Evolutionary conservation across 768 basidiomycete species (phyloP).

Genomic region (Suillus clintonianus): DNA sequence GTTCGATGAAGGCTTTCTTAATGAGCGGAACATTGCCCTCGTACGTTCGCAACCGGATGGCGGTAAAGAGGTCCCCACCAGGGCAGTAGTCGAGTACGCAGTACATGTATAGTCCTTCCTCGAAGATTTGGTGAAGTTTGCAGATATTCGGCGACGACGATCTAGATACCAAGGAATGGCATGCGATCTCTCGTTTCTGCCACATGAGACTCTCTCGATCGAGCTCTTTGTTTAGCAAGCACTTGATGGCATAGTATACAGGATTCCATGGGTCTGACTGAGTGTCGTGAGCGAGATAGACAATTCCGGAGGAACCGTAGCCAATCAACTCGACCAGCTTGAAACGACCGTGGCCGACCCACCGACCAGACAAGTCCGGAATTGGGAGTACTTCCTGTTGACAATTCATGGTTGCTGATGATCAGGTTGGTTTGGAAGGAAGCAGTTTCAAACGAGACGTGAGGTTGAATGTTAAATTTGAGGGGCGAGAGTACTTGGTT

Average conservation of each 20-base stretch:
- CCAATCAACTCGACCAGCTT: constrained; percentile 65
- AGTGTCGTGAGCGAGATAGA: constrained; percentile 69
- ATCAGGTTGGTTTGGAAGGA: background rate
- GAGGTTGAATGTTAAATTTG: background rate
- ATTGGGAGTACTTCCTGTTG: constrained; percentile 35
- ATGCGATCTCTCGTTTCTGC: constrained; percentile 67
- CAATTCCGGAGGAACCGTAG: constrained; percentile 74
- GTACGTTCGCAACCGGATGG: constrained; percentile 58
- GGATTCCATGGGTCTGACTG: constrained; percentile 38
- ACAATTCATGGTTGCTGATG: background rate
- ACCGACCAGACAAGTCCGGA: constrained; percentile 44
- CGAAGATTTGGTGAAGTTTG: constrained; percentile 63
- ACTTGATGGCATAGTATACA: constrained; percentile 71
- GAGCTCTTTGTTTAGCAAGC: constrained; percentile 58
- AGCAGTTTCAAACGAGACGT: background rate
- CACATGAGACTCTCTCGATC: constrained; percentile 55
- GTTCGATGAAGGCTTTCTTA: constrained; percentile 68
- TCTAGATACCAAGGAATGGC: constrained; percentile 51
- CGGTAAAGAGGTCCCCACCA: constrained; percentile 70
- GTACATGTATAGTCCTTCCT: constrained; percentile 63
- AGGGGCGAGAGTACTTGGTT: background rate
- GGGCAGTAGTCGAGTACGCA: constrained; percentile 60
- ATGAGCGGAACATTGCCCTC: constrained; percentile 61
- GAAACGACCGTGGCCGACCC: constrained; percentile 60
- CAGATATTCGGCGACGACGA: constrained; percentile 60